A percentile compares a stretch with the other conserved stretches of the same genome.
Conservation (phyloP, 208 protist genomes). For the Wallacemonas sp. region DNA sequence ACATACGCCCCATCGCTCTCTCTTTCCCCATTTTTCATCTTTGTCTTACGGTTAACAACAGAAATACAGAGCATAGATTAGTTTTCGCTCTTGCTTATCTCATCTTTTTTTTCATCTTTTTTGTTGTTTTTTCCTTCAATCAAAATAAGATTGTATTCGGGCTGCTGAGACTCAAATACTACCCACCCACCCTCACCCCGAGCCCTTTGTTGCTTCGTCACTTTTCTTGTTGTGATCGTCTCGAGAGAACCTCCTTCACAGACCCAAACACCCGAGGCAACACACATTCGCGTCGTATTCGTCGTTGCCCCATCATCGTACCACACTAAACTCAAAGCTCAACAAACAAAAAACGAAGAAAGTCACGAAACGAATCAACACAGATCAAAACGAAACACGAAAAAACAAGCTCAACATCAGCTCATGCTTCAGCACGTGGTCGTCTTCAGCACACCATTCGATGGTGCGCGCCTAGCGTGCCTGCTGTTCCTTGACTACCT, state of each 20-base stretch:
- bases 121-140: not conserved
- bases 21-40: not conserved
- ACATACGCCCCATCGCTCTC: not conserved
- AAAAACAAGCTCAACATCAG: slow-evolving; percentile 4
- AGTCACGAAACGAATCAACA: not conserved
- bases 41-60: slow-evolving; percentile 1
- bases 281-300: no score
- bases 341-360: not conserved
- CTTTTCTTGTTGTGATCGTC: no score
- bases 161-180: no score
- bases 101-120: slow-evolving; percentile 19
- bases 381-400: slow-evolving; percentile 2
- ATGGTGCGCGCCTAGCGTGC: slow-evolving; percentile 30
- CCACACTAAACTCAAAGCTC: no score
- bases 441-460: slow-evolving; percentile 21
- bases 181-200: no score
- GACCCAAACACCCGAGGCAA: no score
- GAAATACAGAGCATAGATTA: slow-evolving; percentile 14
- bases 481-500: slow-evolving; percentile 68
- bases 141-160: no score
- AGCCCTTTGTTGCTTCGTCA: no score
- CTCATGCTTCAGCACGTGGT: slow-evolving; percentile 6
- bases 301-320: no score
- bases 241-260: no score
- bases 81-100: slow-evolving; percentile 18